Conservation (phyloP, 176 grass and related monocot species). For the Microstegium vimineum region DNA sequence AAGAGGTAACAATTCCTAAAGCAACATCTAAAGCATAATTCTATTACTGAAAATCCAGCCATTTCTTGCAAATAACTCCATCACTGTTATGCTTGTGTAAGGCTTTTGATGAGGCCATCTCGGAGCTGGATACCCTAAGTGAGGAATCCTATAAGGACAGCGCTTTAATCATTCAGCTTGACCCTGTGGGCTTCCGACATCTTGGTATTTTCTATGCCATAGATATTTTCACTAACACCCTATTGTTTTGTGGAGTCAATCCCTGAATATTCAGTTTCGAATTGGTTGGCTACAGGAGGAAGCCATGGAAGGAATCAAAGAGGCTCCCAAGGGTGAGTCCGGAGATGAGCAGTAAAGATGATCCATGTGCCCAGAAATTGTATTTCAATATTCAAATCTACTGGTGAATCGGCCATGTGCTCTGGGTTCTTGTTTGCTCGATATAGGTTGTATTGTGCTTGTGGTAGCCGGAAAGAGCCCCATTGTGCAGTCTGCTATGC, state of each 20-base stretch:
- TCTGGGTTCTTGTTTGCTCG: constrained; percentile 15
- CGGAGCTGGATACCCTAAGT: constrained; percentile 65
- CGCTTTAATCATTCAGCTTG: constrained; percentile 74
- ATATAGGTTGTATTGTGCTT: constrained; percentile 6
- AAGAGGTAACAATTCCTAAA: no score
- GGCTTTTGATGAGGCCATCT: constrained; percentile 82
- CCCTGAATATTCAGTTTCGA: not conserved
- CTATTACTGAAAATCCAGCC: no score
- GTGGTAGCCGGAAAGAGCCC: constrained; percentile 8
- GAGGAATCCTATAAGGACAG: constrained; percentile 80
- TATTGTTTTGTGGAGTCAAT: not conserved
- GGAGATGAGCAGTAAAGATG: constrained; percentile 27
- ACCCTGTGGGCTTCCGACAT: constrained; percentile 74
- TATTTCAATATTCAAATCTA: not conserved
- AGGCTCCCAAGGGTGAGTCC: constrained; percentile 38
- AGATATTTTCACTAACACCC: not conserved
- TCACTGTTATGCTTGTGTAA: constrained; percentile 23
- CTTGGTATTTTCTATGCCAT: constrained; percentile 5
- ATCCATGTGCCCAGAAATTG: constrained; percentile 1
- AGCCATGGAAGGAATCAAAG: constrained; percentile 37
- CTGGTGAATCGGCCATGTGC: not conserved
- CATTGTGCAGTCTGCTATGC: not conserved
- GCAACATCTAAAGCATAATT: no score
- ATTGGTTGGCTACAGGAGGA: constrained; percentile 34
- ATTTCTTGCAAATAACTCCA: no score